These are phyloP conservation scores for Leccinum imitatum DNA, from an alignment of 768 basidiomycete genomes.

Conservation along the genomic window DNA sequence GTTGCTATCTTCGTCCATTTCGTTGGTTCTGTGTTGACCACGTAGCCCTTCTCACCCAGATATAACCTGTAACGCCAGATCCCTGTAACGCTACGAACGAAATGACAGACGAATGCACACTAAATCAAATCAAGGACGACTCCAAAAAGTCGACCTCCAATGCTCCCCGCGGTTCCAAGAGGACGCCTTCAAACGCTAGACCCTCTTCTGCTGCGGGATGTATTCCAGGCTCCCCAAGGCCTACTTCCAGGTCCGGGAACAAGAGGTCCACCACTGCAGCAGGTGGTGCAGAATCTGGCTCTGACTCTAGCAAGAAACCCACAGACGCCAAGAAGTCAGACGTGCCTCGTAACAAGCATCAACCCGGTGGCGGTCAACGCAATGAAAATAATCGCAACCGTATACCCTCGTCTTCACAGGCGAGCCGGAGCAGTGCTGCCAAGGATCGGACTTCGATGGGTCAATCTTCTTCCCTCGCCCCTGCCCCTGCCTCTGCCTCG, in stretches of 20 bases:
- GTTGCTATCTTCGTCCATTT: conserved; percentile 31
- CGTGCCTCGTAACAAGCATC: conserved; percentile 50
- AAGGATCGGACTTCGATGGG: conserved; percentile 46
- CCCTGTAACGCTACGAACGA: conserved; percentile 67
- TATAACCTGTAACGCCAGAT: conserved; percentile 36
- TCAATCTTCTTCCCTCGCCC: conserved; percentile 45
- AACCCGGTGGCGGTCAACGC: conserved; percentile 45
- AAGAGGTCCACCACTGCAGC: conserved; percentile 49
- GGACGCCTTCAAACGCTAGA: conserved; percentile 47
- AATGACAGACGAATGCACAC: conserved; percentile 80
- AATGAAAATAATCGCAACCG: conserved; percentile 54
- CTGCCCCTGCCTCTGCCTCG: conserved; percentile 47
- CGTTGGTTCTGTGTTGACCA: conserved; percentile 19
- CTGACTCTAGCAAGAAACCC: conserved; percentile 67
- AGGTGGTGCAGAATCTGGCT: conserved; percentile 60
- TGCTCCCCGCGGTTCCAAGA: conserved; percentile 57
- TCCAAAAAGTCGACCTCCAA: conserved; percentile 53
- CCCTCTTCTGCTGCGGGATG: conserved; percentile 41
- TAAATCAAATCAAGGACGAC: conserved; percentile 59
- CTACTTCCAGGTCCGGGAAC: conserved; percentile 66
- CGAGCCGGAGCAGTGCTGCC: conserved; percentile 48
- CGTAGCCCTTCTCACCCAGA: conserved; percentile 37
- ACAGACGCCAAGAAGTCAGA: conserved; percentile 55
- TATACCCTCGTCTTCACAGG: conserved; percentile 58
- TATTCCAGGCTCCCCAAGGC: conserved; percentile 48